Evolutionary conservation across 2,329 filamentous ascomycete species (phyloP).

Genomic region (Calycina herbarum): DNA sequence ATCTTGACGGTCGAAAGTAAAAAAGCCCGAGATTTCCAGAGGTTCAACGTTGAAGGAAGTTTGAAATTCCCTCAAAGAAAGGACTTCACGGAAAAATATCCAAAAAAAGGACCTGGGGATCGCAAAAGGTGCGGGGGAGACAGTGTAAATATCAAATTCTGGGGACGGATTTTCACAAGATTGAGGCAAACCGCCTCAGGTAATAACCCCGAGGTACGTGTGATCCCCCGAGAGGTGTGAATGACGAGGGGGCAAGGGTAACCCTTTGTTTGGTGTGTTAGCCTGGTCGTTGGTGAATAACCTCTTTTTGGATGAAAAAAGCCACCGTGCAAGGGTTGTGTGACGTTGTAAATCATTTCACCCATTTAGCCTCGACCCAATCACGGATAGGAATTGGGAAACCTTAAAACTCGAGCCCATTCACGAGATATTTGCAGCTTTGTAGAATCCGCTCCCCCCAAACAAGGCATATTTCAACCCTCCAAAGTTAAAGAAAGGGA

Average conservation of each 20-base stretch:
- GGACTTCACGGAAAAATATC: neutral
- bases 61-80: neutral
- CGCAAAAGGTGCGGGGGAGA: neutral
- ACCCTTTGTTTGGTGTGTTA: neutral
- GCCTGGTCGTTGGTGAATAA: neutral
- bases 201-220: conserved; percentile 26
- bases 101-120: neutral
- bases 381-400: neutral
- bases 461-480: neutral
- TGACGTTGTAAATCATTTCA: neutral
- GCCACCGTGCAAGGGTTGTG: neutral
- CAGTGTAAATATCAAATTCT: neutral
- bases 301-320: neutral
- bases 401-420: neutral
- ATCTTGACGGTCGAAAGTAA: neutral
- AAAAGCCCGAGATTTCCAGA: neutral
- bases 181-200: conserved; percentile 26
- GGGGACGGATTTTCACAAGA: neutral
- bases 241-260: neutral
- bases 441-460: neutral
- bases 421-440: neutral
- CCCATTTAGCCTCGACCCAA: neutral
- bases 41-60: neutral
- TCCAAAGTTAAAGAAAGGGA: neutral
- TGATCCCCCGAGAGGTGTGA: conserved; percentile 15